Evolutionary conservation across 139 green algal species (phyloP).

Genomic region (Auxenochlorella pyrenoidosa): DNA sequence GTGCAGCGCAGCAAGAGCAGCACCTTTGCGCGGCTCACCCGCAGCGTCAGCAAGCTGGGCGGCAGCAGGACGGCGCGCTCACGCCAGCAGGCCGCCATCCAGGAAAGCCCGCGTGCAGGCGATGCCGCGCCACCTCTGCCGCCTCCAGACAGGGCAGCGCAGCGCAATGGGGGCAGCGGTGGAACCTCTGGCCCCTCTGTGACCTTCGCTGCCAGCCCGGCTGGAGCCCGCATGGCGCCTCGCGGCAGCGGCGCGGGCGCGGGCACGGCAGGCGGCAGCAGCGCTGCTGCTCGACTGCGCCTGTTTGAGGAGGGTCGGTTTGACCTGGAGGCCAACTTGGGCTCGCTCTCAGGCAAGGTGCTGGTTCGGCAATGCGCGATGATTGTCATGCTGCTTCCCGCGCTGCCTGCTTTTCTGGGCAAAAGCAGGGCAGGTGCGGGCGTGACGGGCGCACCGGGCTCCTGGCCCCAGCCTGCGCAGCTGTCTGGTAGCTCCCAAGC

Average conservation of each 20-base stretch:
- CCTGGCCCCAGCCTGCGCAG: too few species aligned
- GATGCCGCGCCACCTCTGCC: too few species aligned
- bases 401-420: too few species aligned
- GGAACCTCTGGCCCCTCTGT: background rate
- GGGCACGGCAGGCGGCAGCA: background rate
- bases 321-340: constrained; percentile 37
- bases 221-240: background rate
- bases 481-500: too few species aligned
- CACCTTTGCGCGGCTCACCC: constrained; percentile 15
- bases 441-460: too few species aligned
- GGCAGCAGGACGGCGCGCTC: background rate
- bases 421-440: too few species aligned
- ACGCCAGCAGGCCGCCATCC: background rate
- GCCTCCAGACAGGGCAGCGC: background rate
- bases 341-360: constrained; percentile 25
- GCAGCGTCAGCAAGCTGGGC: constrained; percentile 27
- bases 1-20: constrained; percentile 26
- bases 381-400: too few species aligned
- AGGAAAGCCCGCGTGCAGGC: too few species aligned
- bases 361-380: too few species aligned
- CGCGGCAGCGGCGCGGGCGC: background rate
- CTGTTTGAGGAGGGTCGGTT: constrained; percentile 45
- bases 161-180: background rate
- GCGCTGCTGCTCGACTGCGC: background rate
- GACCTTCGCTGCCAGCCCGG: too few species aligned